phyloP scores from a whole-genome alignment of 495 filamentous ascomycete species.

The Penicilliopsis zonata region DNA sequence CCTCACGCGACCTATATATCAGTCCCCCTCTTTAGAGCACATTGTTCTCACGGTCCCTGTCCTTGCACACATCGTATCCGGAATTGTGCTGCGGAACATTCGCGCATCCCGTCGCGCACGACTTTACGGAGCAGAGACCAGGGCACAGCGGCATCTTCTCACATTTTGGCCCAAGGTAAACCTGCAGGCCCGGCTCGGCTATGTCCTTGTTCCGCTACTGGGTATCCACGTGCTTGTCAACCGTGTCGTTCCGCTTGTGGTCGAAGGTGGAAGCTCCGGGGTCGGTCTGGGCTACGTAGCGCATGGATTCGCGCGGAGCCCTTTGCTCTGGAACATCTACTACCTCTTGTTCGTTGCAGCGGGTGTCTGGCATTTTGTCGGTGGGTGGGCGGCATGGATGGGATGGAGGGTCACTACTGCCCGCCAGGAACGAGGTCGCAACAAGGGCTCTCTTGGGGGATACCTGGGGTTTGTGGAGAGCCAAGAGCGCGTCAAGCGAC shows the following conservation, averaged over 20 bases:
- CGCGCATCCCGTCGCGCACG: constrained; percentile 52
- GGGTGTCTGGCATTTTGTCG: constrained; percentile 69
- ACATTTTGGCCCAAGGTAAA: constrained; percentile 56
- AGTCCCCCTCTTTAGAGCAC: constrained; percentile 47
- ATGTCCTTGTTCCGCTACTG: constrained; percentile 48
- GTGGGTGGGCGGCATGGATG: constrained; percentile 72
- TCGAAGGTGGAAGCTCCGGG: constrained; percentile 74
- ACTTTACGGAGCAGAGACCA: constrained; percentile 55
- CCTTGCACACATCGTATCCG: constrained; percentile 45
- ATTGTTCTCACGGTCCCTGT: constrained; percentile 33
- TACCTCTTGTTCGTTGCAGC: constrained; percentile 57
- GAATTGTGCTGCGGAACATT: constrained; percentile 62
- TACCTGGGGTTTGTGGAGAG: constrained; percentile 26
- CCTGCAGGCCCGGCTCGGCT: constrained; percentile 55
- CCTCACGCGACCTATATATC: constrained; percentile 62
- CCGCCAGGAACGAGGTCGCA: constrained; percentile 18
- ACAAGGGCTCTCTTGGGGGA: constrained; percentile 26
- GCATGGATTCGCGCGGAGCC: constrained; percentile 70
- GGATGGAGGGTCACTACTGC: constrained; percentile 33
- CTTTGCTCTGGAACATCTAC: constrained; percentile 48
- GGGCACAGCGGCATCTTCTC: constrained; percentile 20
- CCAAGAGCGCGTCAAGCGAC: constrained; percentile 23
- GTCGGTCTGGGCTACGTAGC: constrained; percentile 70
- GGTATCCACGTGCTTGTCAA: constrained; percentile 60
- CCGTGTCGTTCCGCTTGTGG: constrained; percentile 52